Percentiles rank a stretch among this genome's conserved stretches.
Evolutionary conservation across 1,139 yeast species (phyloP).

Genomic region (Spencermartinsiella ligniputridi): DNA sequence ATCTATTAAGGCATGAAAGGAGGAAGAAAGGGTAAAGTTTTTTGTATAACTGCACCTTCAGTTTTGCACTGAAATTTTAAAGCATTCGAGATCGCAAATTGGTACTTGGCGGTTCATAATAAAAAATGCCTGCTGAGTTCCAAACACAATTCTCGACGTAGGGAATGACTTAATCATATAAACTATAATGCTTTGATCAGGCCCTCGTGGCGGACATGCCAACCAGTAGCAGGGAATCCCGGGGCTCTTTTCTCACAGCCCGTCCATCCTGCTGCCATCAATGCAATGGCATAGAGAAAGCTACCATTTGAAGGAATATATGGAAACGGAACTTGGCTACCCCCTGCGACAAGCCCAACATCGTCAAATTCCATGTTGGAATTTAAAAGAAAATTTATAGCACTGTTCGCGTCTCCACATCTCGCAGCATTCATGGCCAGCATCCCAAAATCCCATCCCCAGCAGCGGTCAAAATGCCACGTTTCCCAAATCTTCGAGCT

Average conservation of each 20-base stretch:
- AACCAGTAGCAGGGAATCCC: conserved; percentile 11
- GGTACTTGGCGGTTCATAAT: not conserved
- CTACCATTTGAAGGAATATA: conserved; percentile 13
- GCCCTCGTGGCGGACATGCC: conserved; percentile 8
- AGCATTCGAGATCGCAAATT: not conserved
- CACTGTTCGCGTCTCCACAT: conserved; percentile 10
- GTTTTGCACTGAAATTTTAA: not conserved
- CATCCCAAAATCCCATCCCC: conserved; percentile 17
- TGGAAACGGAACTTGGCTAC: conserved; percentile 12
- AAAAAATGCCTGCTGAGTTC: not conserved
- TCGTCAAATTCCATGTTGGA: conserved; percentile 13
- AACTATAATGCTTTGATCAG: conserved; percentile 6
- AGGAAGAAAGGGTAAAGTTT: too few relatives aligned
- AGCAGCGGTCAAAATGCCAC: conserved; percentile 13
- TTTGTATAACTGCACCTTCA: too few relatives aligned
- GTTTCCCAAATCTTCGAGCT: conserved; percentile 12
- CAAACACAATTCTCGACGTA: not conserved
- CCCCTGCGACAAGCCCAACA: conserved; percentile 13
- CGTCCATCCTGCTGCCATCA: conserved; percentile 14
- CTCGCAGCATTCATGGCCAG: conserved; percentile 14
- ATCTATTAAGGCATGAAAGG: too few relatives aligned
- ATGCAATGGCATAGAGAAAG: conserved; percentile 10
- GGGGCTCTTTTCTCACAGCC: conserved; percentile 7
- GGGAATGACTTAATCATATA: not conserved
- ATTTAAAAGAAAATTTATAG: conserved; percentile 10